Evolutionary conservation across 2,329 filamentous ascomycete genomes (phyloP).

Genomic region (Neonectria neomacrospora): DNA sequence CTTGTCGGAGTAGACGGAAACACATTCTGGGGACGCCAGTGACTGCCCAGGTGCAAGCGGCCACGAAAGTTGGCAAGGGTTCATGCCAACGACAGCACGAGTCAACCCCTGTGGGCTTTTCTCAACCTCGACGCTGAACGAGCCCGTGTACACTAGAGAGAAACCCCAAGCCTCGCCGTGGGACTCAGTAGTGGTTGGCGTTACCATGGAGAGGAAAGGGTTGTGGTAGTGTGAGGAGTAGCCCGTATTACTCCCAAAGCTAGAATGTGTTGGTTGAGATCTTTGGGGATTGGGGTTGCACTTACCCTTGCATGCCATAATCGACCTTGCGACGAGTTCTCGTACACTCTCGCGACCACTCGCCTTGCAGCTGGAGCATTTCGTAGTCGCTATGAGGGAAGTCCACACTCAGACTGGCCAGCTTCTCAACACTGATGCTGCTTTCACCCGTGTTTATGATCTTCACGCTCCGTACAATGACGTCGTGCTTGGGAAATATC

Average conservation of each 20-base stretch:
- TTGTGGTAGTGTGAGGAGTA: slow-evolving; percentile 74
- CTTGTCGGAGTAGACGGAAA: slow-evolving; percentile 68
- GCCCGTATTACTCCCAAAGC: slow-evolving; percentile 69
- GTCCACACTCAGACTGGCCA: slow-evolving; percentile 71
- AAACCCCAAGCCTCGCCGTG: slow-evolving; percentile 73
- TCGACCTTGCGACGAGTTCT: slow-evolving; percentile 65
- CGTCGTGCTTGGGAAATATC: slow-evolving; percentile 70
- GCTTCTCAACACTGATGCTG: slow-evolving; percentile 64
- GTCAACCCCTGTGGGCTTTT: slow-evolving; percentile 71
- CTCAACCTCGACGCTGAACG: slow-evolving; percentile 70
- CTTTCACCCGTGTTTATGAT: slow-evolving; percentile 68
- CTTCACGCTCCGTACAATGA: slow-evolving; percentile 69
- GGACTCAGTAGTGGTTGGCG: slow-evolving; percentile 68
- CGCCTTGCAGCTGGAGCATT: slow-evolving; percentile 70
- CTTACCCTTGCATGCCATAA: slow-evolving; percentile 65
- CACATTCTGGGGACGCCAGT: slow-evolving; percentile 70
- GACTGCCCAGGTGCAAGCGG: slow-evolving; percentile 64
- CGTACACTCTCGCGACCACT: slow-evolving; percentile 70
- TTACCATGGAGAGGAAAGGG: slow-evolving; percentile 69
- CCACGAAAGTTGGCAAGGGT: slow-evolving; percentile 70
- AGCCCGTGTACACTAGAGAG: slow-evolving; percentile 72
- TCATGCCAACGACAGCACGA: slow-evolving; percentile 69
- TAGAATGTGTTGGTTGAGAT: slow-evolving; percentile 37
- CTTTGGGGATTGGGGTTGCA: neutral
- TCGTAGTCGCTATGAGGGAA: slow-evolving; percentile 69